A percentile compares a stretch with the other conserved stretches of the same genome.
These are phyloP conservation scores for Canariomyces notabilis DNA, from an alignment of 2,329 filamentous ascomycete genomes.

Conservation along the genomic window DNA sequence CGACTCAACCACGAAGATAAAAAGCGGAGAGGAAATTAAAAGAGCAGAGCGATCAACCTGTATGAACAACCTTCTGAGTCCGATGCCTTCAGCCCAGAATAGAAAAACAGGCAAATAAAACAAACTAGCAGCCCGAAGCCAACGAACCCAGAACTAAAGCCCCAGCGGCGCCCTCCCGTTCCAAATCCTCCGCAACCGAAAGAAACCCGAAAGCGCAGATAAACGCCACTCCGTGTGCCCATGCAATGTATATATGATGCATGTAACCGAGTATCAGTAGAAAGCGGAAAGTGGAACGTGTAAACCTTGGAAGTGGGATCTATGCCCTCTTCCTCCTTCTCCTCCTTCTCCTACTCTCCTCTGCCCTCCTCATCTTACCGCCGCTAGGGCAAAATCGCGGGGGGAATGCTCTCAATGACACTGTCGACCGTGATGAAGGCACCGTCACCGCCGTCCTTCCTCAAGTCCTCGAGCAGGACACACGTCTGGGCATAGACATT, in stretches of 20 bases:
- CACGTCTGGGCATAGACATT: slow-evolving; percentile 80
- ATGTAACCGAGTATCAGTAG: neutral
- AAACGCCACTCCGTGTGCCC: neutral
- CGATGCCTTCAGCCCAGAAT: too few species aligned
- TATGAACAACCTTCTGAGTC: too few species aligned
- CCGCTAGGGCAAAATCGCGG: slow-evolving; percentile 8
- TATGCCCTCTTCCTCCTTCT: neutral
- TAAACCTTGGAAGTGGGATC: neutral
- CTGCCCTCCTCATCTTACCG: neutral
- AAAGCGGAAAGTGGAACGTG: neutral
- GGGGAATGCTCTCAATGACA: slow-evolving; percentile 41
- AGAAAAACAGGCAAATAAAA: too few species aligned
- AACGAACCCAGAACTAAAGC: neutral
- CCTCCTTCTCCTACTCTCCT: neutral
- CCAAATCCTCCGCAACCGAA: neutral
- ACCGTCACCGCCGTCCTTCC: slow-evolving; percentile 72
- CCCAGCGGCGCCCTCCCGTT: neutral
- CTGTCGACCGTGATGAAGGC: slow-evolving; percentile 67
- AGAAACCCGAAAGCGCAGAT: too few species aligned
- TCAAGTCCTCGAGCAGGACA: slow-evolving; percentile 76
- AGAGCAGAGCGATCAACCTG: too few species aligned
- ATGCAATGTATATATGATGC: neutral
- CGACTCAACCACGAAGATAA: neutral
- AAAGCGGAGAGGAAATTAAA: neutral
- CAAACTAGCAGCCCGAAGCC: too few species aligned